Base-by-base conservation (phyloP, 331 rosid genomes). In the Quercus lobata region DNA sequence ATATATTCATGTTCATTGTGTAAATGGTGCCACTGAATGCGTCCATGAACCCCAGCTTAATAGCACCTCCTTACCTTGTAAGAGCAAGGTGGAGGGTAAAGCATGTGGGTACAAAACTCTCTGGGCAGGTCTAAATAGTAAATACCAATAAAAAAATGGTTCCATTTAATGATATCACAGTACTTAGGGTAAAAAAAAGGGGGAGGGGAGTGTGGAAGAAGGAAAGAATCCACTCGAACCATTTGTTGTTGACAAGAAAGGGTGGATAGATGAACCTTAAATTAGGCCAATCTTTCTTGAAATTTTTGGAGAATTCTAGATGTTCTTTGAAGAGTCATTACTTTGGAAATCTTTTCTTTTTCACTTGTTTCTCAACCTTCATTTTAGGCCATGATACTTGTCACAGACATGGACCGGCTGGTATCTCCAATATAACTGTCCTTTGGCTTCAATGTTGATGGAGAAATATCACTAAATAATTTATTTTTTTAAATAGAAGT, bases 401-500 rank as follows among this genome's bases (percentile, higher is more conserved):
- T 35, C 19, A 9, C 53, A 35, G 53, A 55, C 58, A 61, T 80
- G 37, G 73, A 21, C 44, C 0, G 4, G 4, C 21, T 17, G 68
- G 62, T 44, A 55, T 68, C 57, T 41, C 74, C 60, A 32, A 70
- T 44, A 44, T 32, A 22, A 72, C 60, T 24, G 71, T 74, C 69
- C 37, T 79, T 60, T 76, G 75, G 56, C 61, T 75, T 75, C 71
- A 27, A 61, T 57, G 56, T 55, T 70, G 55, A 60, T 80, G 81
- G 44, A 11, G 9, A 65, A 65, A 65, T 65, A 41, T 32, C 32
- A 16, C 29, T 30, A 7, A 7, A 3, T 5, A 0, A 7, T 29
- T 41, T 41, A 0, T 41, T 41, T 41, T 41, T 41, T 41, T 8
- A 41, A 65, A 30, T 30, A 68, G 17, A 34, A 68, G 16, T 35